Conservation (phyloP, 371 early-diverging fungal species). For the Lichtheimia corymbifera region DNA sequence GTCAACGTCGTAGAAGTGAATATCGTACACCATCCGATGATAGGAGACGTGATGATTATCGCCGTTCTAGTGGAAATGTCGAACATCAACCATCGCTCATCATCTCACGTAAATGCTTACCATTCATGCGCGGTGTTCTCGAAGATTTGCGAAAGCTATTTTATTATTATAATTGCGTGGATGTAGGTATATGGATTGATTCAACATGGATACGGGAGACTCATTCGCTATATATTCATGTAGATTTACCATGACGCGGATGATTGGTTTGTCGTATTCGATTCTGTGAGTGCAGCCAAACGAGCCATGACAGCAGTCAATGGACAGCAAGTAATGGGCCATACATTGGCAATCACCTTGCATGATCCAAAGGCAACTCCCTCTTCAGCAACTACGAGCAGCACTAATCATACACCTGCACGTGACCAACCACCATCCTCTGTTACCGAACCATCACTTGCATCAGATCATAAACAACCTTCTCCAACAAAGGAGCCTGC, state of each 20-base stretch:
- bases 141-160: slow-evolving; percentile 46
- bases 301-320: slow-evolving; percentile 47
- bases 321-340: slow-evolving; percentile 45
- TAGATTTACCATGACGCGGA: slow-evolving; percentile 48
- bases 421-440: background rate
- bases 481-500: background rate
- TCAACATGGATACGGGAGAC: too few relatives aligned
- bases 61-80: background rate
- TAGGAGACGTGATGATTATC: slow-evolving; percentile 4
- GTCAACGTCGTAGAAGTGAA: slow-evolving; percentile 22
- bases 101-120: slow-evolving; percentile 57
- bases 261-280: slow-evolving; percentile 63
- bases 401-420: background rate
- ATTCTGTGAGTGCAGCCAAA: slow-evolving; percentile 52
- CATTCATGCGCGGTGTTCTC: slow-evolving; percentile 52
- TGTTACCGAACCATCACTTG: background rate
- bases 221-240: background rate
- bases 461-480: background rate
- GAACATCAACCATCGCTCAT: slow-evolving; percentile 40
- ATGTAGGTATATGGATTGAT: slow-evolving; percentile 24
- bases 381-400: background rate
- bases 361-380: slow-evolving; percentile 20
- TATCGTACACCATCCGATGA: slow-evolving; percentile 21
- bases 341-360: slow-evolving; percentile 42
- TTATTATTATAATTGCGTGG: slow-evolving; percentile 39